Base-by-base conservation (phyloP, 2,329 filamentous ascomycete species). In the Epicoccum nigrum region DNA sequence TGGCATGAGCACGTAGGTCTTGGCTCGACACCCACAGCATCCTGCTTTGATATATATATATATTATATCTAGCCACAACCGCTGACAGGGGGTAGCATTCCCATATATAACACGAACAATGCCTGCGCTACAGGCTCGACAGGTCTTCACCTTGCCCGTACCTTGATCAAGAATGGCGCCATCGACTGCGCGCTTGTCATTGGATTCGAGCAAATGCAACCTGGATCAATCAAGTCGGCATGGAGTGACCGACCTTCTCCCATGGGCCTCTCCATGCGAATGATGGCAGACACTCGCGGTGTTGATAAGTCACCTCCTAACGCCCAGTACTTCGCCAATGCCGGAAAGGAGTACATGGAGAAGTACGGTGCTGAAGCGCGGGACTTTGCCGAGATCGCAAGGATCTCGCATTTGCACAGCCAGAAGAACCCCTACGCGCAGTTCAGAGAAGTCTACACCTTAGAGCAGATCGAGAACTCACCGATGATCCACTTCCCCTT, bases 81-180 rank as follows among this genome's bases (percentile, higher is more conserved):
- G 20, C 43, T 64, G 28, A 62, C 33, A 86, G 69, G 0, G 1
- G 0, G 28, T 30, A 68, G 67, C 12, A 96, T 97, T 63, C 93
- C 93, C 66, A 92, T 97, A 72, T 92, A 94, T 81, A 97, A 97
- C 70, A 91, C 96, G 67, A 97, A 97, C 83, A 97, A 97, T 81
- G 96, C 96, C 78, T 97, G 93, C 79, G 90, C 90, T 4, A 97
- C 93, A 1, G 93, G 93, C 8, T 92, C 88, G 1, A 96, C 92
- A 0, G 93, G 93, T 6, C 79, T 97, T 40, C 85, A 87, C 68
- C 86, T 97, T 80, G 93, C 83, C 1, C 83, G 91, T 17, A 90
- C 86, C 20, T 81, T 94, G 64, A 85, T 97, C 61, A 81, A 85
- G 16, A 83, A 89, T 62, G 92, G 92, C 32, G 88, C 84, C 12